Evolutionary conservation across 306 rosid genomes (phyloP), one percentile per base, ranked within the genome.

Genomic region (Crataegus laevigata): DNA sequence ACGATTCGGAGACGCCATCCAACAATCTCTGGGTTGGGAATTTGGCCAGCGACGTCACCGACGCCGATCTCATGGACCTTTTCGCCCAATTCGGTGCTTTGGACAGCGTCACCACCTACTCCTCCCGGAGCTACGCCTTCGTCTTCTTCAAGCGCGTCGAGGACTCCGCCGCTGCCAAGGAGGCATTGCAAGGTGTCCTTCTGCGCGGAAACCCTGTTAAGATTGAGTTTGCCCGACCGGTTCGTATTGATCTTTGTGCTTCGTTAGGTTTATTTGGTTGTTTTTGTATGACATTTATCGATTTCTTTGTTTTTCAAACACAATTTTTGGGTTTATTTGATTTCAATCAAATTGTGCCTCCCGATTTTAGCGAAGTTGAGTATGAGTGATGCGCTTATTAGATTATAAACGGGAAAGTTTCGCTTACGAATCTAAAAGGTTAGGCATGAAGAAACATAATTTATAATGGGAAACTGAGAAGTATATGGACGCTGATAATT

Each of bases 161-260:
- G 77, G 99, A 96, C 66, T 93, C 99, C 11, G 89, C 86, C 82
- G 94, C 98, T 22, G 99, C 99, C 22, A 92, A 92, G 83, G 86
- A 84, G 25, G 89, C 94, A 30, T 80, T 94, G 21, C 97, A 93
- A 81, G 93, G 96, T 8, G 73, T 82, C 70, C 57, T 65, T 61
- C 76, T 91, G 29, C 97, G 88, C 2, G 96, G 97, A 22, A 76
- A 28, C 50, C 75, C 89, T 50, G 55, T 93, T 76, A 93, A 91
- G 75, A 93, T 93, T 70, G 98, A 93, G 79, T 93, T 93, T 84
- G 97, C 98, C 1, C 86, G 96, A 84, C 97, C 98, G 97, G 98
- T 93, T 93, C 78, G 98, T 93, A 85, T 86, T 89, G 84, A 78
- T 87, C 88, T 80, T 75, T 81, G 75, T 74, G 78, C 80, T 64